A percentile compares a stretch with the other conserved stretches of the same genome.
Conservation (phyloP, 1,284 basidiomycete species). For the Rhodofomes roseus region DNA sequence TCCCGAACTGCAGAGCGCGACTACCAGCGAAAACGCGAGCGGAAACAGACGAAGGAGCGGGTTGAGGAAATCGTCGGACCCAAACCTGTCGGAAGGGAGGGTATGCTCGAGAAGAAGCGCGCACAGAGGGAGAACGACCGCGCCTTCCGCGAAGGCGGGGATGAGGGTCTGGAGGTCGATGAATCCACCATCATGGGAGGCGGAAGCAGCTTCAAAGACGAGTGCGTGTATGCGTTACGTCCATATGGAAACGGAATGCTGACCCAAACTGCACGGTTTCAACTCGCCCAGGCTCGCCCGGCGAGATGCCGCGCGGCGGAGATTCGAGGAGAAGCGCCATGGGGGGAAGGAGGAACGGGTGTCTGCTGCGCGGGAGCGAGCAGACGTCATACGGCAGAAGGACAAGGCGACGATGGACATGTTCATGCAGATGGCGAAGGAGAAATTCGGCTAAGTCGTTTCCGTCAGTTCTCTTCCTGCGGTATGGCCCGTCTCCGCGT, state of each 20-base stretch:
- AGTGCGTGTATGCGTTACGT: conserved; percentile 39
- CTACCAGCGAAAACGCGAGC: conserved; percentile 60
- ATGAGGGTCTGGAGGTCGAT: conserved; percentile 67
- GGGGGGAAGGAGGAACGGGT: conserved; percentile 42
- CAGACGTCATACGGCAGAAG: conserved; percentile 56
- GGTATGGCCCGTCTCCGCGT: background rate
- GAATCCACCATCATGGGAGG: conserved; percentile 70
- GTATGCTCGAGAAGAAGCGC: conserved; percentile 73
- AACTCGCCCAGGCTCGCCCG: conserved; percentile 51
- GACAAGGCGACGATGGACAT: conserved; percentile 82
- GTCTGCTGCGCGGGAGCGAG: conserved; percentile 48
- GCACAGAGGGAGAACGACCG: conserved; percentile 59
- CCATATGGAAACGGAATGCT: background rate
- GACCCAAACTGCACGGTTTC: background rate
- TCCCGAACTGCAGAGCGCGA: conserved; percentile 44
- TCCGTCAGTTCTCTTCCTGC: background rate
- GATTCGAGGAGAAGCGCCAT: conserved; percentile 48
- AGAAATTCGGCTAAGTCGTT: conserved; percentile 56
- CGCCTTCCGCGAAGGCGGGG: conserved; percentile 64
- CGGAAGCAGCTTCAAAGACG: conserved; percentile 67
- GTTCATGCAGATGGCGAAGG: conserved; percentile 76
- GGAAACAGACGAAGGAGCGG: conserved; percentile 60
- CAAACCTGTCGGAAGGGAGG: conserved; percentile 67
- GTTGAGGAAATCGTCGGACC: conserved; percentile 74
- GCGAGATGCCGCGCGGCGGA: conserved; percentile 59